Evolutionary conservation across 768 basidiomycete genomes (phyloP).

Genomic region (Mycena floridula): DNA sequence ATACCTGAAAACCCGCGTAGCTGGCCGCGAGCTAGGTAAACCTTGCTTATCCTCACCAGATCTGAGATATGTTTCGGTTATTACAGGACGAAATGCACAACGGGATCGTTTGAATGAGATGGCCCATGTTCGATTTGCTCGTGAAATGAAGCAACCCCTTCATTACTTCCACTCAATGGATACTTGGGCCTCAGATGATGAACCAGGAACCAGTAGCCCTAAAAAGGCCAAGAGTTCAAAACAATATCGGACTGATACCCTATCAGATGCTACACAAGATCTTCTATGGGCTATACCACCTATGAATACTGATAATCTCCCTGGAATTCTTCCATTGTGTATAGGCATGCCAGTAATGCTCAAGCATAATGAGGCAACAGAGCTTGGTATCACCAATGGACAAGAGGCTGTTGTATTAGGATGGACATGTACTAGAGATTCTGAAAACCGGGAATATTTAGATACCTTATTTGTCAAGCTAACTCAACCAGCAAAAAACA

Average conservation of each 20-base stretch:
- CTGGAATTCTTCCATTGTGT: constrained; percentile 12
- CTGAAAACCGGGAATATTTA: not conserved
- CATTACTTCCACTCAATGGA: constrained; percentile 10
- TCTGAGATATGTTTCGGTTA: constrained; percentile 18
- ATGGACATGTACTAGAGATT: constrained; percentile 2
- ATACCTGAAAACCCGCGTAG: constrained; percentile 11
- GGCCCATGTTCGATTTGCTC: constrained; percentile 16
- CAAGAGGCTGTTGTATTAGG: constrained; percentile 6
- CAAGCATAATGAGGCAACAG: constrained; percentile 9
- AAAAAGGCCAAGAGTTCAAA: not conserved
- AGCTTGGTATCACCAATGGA: no score
- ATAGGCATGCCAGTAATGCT: constrained; percentile 11
- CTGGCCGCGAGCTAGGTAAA: not conserved
- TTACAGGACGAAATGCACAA: constrained; percentile 16
- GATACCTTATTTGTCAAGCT: constrained; percentile 11
- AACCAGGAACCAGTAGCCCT: not conserved
- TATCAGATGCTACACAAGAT: not conserved
- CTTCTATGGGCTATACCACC: constrained; percentile 11
- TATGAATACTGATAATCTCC: constrained; percentile 4
- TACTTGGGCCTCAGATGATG: not conserved
- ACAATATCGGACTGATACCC: not conserved
- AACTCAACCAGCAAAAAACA: not conserved
- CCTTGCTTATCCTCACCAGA: constrained; percentile 4
- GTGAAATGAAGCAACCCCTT: constrained; percentile 9
- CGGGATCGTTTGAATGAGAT: constrained; percentile 18